Conservation (phyloP, 78 protist genomes). For the Cavenderia fasciculata region DNA sequence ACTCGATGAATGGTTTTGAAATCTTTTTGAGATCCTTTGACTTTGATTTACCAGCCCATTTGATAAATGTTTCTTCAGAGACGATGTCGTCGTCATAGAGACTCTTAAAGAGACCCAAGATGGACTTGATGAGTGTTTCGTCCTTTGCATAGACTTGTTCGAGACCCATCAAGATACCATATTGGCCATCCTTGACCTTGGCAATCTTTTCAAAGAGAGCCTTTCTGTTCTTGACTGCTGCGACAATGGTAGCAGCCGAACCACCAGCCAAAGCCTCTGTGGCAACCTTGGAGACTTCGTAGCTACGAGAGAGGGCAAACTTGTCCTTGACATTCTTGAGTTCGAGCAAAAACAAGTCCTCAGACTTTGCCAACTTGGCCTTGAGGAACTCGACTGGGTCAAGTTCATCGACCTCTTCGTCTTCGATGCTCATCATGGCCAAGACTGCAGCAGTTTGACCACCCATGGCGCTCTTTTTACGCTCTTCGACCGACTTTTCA, state of each 20-base stretch:
- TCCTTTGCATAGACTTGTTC: conserved; percentile 36
- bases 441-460: conserved; percentile 27
- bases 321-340: conserved; percentile 26
- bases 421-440: conserved; percentile 54
- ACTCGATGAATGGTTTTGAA: conserved; percentile 52
- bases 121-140: conserved; percentile 22
- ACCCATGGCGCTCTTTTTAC: conserved; percentile 58
- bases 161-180: conserved; percentile 41
- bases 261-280: conserved; percentile 41
- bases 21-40: conserved; percentile 35
- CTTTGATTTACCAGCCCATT: conserved; percentile 53
- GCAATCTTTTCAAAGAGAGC: conserved; percentile 20
- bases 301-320: conserved; percentile 19
- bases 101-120: conserved; percentile 37
- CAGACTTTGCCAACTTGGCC: not conserved
- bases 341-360: conserved; percentile 20
- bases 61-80: conserved; percentile 64
- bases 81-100: conserved; percentile 59
- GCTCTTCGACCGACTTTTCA: conserved; percentile 65
- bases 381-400: conserved; percentile 41
- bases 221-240: conserved; percentile 6
- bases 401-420: not conserved
- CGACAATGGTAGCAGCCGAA: not conserved
- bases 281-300: conserved; percentile 47
- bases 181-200: conserved; percentile 55